Conservation (phyloP, 768 basidiomycete genomes). For the Leccinum subgranulosum region DNA sequence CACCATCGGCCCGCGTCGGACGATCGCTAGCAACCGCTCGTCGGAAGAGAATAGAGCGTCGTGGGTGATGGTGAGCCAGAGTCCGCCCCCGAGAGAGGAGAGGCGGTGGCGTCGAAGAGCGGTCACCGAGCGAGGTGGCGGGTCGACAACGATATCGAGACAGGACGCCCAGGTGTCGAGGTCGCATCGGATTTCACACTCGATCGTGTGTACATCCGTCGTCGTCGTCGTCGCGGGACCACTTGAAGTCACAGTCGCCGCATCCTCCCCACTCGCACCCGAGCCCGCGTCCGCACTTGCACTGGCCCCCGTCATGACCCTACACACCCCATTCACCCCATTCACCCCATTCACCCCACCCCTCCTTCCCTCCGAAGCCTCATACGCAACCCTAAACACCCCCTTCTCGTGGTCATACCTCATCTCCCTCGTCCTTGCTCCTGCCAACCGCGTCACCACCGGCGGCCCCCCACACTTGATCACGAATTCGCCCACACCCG, state of each 20-base stretch:
- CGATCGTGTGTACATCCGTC: slow-evolving; percentile 51
- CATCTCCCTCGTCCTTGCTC: slow-evolving; percentile 69
- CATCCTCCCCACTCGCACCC: slow-evolving; percentile 18
- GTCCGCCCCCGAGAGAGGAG: slow-evolving; percentile 82
- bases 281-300: neutral
- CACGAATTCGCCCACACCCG: slow-evolving; percentile 92
- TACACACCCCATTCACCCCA: slow-evolving; percentile 19
- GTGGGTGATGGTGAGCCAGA: slow-evolving; percentile 92
- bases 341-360: slow-evolving; percentile 21
- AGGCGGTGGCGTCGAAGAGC: slow-evolving; percentile 86
- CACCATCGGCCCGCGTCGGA: slow-evolving; percentile 62
- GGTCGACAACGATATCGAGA: slow-evolving; percentile 88
- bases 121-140: slow-evolving; percentile 79
- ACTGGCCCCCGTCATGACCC: neutral
- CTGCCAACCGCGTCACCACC: slow-evolving; percentile 76
- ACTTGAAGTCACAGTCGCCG: neutral
- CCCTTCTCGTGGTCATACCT: slow-evolving; percentile 87
- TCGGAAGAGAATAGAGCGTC: slow-evolving; percentile 75
- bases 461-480: slow-evolving; percentile 97
- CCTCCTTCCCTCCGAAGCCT: slow-evolving; percentile 54
- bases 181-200: slow-evolving; percentile 91
- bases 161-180: slow-evolving; percentile 83
- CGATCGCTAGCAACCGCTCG: slow-evolving; percentile 71
- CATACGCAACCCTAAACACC: slow-evolving; percentile 82
- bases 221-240: slow-evolving; percentile 5